A percentile compares a stretch with the other conserved stretches of the same genome.
These are phyloP conservation scores for Chamaenerion angustifolium DNA, from an alignment of 345 rosid species.

Conservation along the genomic window DNA sequence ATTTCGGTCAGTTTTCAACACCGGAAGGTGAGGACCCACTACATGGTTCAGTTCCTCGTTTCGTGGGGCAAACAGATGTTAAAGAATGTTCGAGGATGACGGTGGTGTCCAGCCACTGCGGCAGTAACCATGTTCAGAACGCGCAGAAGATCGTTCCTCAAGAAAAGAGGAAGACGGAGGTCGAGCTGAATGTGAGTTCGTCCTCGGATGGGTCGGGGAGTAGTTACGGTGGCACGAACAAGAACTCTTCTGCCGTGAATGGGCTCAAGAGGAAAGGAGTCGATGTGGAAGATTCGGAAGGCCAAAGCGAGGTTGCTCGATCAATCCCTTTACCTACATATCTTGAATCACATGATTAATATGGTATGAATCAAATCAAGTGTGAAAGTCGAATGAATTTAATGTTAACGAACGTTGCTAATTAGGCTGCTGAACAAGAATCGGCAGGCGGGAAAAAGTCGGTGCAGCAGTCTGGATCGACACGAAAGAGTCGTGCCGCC, in stretches of 20 bases:
- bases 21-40: no score
- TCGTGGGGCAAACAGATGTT: constrained; percentile 11
- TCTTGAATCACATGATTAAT: neutral
- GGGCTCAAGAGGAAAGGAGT: constrained; percentile 45
- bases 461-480: constrained; percentile 26
- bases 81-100: constrained; percentile 38
- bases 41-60: constrained; percentile 8
- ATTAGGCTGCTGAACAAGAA: constrained; percentile 33
- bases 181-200: constrained; percentile 30
- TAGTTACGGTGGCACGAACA: constrained; percentile 29
- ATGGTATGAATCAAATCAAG: neutral
- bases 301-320: constrained; percentile 45
- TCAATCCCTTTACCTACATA: neutral
- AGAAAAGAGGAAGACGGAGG: constrained; percentile 25
- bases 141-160: constrained; percentile 8
- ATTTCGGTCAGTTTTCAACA: constrained; percentile 11
- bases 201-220: constrained; percentile 68
- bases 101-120: constrained; percentile 49
- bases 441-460: constrained; percentile 22
- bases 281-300: constrained; percentile 36
- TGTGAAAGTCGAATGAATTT: neutral
- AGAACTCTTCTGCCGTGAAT: constrained; percentile 22
- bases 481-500: constrained; percentile 46
- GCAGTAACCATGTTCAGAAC: constrained; percentile 44
- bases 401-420: no score